A percentile compares a stretch with the other conserved stretches of the same genome.
phyloP scores from a whole-genome alignment of 2,329 filamentous ascomycete species.

The Didymella glomerata region DNA sequence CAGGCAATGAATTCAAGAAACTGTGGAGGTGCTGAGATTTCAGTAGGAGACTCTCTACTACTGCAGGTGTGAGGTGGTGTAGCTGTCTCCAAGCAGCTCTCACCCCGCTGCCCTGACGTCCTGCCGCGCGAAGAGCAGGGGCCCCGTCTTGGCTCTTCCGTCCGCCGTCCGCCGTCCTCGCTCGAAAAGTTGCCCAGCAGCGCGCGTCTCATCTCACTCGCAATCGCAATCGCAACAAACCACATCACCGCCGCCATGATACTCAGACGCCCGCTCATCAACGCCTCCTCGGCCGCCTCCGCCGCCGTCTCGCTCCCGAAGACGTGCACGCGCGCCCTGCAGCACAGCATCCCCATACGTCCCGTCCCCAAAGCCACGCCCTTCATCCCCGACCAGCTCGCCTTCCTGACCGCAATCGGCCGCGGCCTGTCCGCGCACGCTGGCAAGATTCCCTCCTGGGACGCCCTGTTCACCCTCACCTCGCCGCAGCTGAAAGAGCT shows the following conservation, averaged over 20 bases:
- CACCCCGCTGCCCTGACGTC: too few species aligned
- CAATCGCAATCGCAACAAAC: constrained; percentile 1
- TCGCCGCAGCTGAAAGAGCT: constrained; percentile 79
- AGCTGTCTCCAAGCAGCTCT: background rate
- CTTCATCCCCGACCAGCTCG: constrained; percentile 83
- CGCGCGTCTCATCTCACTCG: background rate
- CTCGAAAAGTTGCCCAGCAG: background rate
- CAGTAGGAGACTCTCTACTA: background rate
- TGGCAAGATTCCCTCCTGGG: constrained; percentile 89
- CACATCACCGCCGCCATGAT: constrained; percentile 41
- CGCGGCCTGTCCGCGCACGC: constrained; percentile 83
- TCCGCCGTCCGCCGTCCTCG: background rate
- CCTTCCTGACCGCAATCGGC: constrained; percentile 91
- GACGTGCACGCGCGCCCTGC: constrained; percentile 48
- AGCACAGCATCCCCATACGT: constrained; percentile 52
- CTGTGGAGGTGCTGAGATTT: too few species aligned
- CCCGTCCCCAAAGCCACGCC: constrained; percentile 77
- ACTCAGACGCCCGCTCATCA: constrained; percentile 47
- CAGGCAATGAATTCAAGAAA: too few species aligned
- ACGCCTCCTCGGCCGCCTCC: constrained; percentile 33
- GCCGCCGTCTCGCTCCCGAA: constrained; percentile 38
- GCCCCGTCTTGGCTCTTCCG: constrained; percentile 1
- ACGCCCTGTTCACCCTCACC: constrained; percentile 83
- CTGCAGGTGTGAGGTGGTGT: background rate
- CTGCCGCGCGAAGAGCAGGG: background rate